Conservation (phyloP, 2,329 filamentous ascomycete species). For the Rhynchosporium graminicola region DNA sequence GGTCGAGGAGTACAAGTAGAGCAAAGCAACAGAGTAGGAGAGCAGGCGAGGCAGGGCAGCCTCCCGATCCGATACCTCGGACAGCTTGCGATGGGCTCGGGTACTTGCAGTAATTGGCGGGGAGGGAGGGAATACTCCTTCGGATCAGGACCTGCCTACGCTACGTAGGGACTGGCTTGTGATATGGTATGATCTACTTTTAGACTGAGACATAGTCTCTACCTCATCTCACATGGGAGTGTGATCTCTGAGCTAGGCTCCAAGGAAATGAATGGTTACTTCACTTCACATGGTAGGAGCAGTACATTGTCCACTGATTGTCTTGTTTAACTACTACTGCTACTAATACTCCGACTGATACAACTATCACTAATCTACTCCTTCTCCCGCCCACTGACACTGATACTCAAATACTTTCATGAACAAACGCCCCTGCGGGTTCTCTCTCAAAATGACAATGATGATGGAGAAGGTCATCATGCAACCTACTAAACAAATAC, state of each 20-base stretch:
- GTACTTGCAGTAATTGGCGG: neutral
- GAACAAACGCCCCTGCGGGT: constrained; percentile 29
- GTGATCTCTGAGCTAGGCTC: neutral
- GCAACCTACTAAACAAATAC: constrained; percentile 31
- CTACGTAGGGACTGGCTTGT: neutral
- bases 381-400: constrained; percentile 1
- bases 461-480: constrained; percentile 33
- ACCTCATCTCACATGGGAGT: neutral
- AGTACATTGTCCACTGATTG: constrained; percentile 14
- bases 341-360: constrained; percentile 23
- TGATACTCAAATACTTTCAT: constrained; percentile 17
- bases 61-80: constrained; percentile 3
- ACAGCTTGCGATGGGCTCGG: neutral
- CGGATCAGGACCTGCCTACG: neutral
- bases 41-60: neutral
- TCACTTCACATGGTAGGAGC: neutral
- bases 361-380: constrained; percentile 32
- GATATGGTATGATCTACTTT: neutral
- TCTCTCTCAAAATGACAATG: constrained; percentile 36
- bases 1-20: too few species aligned
- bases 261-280: neutral
- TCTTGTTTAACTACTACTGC: constrained; percentile 19
- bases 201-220: too few species aligned
- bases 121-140: neutral
- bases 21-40: too few species aligned